Conservation (phyloP, 2,329 filamentous ascomycete genomes). For the Phoma sp. region DNA sequence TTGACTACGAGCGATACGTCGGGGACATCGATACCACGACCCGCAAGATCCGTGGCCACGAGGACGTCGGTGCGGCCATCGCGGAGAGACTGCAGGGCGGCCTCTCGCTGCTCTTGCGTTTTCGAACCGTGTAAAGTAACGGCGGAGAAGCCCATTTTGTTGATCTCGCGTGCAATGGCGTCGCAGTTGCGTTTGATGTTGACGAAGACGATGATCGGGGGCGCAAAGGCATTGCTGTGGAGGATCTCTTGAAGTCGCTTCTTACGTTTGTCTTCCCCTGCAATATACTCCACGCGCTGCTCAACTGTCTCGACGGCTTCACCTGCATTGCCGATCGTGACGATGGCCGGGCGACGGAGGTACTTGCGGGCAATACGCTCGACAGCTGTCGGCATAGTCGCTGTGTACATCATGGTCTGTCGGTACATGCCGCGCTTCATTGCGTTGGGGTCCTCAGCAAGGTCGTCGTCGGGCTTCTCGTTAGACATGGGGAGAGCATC, state of each 20-base stretch:
- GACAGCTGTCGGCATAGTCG: slow-evolving; percentile 91
- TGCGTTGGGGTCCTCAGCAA: slow-evolving; percentile 81
- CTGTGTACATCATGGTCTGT: slow-evolving; percentile 99
- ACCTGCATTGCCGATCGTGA: slow-evolving; percentile 91
- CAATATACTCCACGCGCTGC: slow-evolving; percentile 90
- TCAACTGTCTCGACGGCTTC: slow-evolving; percentile 98
- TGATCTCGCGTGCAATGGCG: slow-evolving; percentile 90
- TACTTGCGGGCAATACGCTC: slow-evolving; percentile 98
- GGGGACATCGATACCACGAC: slow-evolving; percentile 95
- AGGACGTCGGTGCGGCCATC: slow-evolving; percentile 82
- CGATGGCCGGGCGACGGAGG: slow-evolving; percentile 86
- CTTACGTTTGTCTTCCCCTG: slow-evolving; percentile 94
- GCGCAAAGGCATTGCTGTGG: slow-evolving; percentile 75
- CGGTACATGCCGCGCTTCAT: slow-evolving; percentile 89
- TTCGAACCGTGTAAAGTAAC: slow-evolving; percentile 95
- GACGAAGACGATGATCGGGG: slow-evolving; percentile 98
- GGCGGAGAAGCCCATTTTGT: slow-evolving; percentile 86
- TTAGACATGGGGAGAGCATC: slow-evolving; percentile 91
- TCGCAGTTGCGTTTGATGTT: slow-evolving; percentile 99
- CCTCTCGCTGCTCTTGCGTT: slow-evolving; percentile 96
- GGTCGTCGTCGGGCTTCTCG: slow-evolving; percentile 93
- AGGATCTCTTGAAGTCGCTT: slow-evolving; percentile 94
- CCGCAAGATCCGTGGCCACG: slow-evolving; percentile 93
- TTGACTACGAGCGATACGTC: slow-evolving; percentile 95
- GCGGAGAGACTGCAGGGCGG: slow-evolving; percentile 83